phyloP scores from a whole-genome alignment of 2,329 filamentous ascomycete species.

The Lecanoromycetidae sp. region DNA sequence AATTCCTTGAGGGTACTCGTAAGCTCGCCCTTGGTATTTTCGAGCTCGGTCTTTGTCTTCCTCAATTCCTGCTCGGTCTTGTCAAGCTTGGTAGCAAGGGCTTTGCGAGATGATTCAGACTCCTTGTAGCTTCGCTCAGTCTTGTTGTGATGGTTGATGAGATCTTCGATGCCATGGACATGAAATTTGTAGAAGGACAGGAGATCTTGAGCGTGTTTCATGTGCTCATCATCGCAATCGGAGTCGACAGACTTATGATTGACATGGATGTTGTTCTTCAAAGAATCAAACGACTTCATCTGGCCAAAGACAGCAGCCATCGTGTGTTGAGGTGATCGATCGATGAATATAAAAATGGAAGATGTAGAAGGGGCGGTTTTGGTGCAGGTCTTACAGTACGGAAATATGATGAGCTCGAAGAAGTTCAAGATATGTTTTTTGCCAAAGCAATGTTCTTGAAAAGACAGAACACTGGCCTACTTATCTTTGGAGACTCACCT shows the following conservation, averaged over 20 bases:
- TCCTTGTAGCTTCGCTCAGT: not conserved
- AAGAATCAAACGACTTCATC: not conserved
- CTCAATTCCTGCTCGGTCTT: not conserved
- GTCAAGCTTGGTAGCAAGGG: not conserved
- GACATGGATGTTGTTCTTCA: not conserved
- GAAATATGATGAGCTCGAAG: too few species aligned
- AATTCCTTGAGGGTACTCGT: too few species aligned
- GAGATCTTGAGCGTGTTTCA: not conserved
- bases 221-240: not conserved
- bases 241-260: not conserved
- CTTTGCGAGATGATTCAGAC: conserved; percentile 2
- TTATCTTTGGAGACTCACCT: too few species aligned
- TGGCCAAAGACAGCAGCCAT: not conserved
- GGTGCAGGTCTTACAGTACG: too few species aligned
- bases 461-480: too few species aligned
- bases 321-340: not conserved
- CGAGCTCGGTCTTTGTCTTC: not conserved
- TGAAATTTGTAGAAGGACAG: conserved; percentile 2
- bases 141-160: not conserved
- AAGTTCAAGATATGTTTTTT: too few species aligned
- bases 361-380: too few species aligned
- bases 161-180: not conserved
- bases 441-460: too few species aligned
- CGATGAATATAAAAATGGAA: too few species aligned
- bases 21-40: not conserved